phyloP scores from a whole-genome alignment of 2,329 filamentous ascomycete species.

The Diplodia corticola region DNA sequence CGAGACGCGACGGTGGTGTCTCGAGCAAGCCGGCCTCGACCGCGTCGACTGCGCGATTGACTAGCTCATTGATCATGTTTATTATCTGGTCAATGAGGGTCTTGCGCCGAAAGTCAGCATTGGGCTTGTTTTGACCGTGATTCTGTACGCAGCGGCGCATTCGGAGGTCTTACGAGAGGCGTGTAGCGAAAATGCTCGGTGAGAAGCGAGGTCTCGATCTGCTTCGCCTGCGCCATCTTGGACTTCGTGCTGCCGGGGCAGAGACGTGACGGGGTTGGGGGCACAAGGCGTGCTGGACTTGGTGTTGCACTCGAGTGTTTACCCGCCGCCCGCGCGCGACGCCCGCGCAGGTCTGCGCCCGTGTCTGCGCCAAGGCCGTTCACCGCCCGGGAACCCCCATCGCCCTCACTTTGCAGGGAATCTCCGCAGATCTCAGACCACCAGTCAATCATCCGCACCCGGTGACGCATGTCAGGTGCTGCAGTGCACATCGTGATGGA shows the following conservation, averaged over 20 bases:
- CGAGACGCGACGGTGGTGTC: slow-evolving; percentile 72
- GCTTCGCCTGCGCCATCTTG: slow-evolving; percentile 46
- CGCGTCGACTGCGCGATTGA: slow-evolving; percentile 84
- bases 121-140: not conserved
- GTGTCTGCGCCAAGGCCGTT: not conserved
- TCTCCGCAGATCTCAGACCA: slow-evolving; percentile 16
- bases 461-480: slow-evolving; percentile 10
- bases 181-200: slow-evolving; percentile 97
- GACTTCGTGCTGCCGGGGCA: not conserved
- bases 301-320: slow-evolving; percentile 21
- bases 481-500: not conserved
- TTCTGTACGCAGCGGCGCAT: not conserved
- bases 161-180: slow-evolving; percentile 67
- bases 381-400: slow-evolving; percentile 9
- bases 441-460: slow-evolving; percentile 3
- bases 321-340: not conserved
- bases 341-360: not conserved
- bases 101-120: slow-evolving; percentile 47
- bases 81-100: slow-evolving; percentile 96
- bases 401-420: slow-evolving; percentile 1
- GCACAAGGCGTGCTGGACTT: not conserved
- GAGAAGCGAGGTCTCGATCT: slow-evolving; percentile 63
- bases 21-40: slow-evolving; percentile 79
- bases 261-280: not conserved
- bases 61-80: slow-evolving; percentile 91